Conservation (phyloP, 2,329 filamentous ascomycete species). For the Colletotrichum tamarilloi region DNA sequence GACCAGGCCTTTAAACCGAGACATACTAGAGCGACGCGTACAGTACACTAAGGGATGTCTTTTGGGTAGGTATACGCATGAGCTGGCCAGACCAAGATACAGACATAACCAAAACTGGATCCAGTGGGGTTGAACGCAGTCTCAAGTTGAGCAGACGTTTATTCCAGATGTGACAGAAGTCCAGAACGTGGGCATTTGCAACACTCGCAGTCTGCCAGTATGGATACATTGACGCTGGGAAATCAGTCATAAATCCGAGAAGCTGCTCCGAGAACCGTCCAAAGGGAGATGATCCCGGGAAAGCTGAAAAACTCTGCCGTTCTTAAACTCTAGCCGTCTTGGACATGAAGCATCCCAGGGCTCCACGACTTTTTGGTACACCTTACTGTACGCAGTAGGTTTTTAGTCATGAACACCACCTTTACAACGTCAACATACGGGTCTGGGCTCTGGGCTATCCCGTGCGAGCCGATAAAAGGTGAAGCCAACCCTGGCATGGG, state of each 20-base stretch:
- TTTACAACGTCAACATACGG: neutral
- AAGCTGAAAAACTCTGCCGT: neutral
- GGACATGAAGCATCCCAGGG: neutral
- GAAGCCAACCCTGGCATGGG: neutral
- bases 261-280: neutral
- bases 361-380: neutral
- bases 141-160: constrained; percentile 5
- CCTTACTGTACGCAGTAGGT: neutral
- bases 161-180: neutral
- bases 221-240: neutral
- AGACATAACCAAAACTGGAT: neutral
- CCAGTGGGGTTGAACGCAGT: constrained; percentile 15
- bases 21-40: constrained; percentile 21
- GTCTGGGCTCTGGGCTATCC: neutral
- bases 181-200: neutral
- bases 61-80: neutral
- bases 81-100: neutral
- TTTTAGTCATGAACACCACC: constrained; percentile 21
- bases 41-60: too few relatives aligned
- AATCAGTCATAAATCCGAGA: neutral
- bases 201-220: neutral
- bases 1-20: constrained; percentile 15
- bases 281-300: neutral
- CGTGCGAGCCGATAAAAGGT: neutral
- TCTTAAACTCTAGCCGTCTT: constrained; percentile 1